Evolutionary conservation across 495 filamentous ascomycete species (phyloP), one percentile per base, ranked within the genome.

Genomic region (Lasiosphaeris hirsuta): DNA sequence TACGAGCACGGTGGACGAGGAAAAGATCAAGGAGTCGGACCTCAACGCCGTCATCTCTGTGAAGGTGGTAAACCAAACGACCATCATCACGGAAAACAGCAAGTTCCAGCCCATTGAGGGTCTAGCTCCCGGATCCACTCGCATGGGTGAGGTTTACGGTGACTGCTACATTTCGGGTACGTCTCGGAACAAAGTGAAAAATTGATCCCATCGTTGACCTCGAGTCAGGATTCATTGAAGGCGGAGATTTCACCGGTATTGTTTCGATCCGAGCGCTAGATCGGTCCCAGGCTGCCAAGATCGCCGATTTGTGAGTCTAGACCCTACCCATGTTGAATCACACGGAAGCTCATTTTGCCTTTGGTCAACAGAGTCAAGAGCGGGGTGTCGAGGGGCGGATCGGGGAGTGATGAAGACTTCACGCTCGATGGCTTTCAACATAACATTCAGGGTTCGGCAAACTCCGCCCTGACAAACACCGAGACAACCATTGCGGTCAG

Each of bases 151-250:
- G 14, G 51, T 53, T 11, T 53, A 53, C 38, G 51, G 51, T 11
- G 51, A 53, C 51, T n/a, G 37, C 38, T 53, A 41, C 19, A 53
- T 53, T 38, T 53, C 51, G 11, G 51, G 51, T n/a, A n/a, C n/a
- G n/a, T n/a, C n/a, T n/a, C n/a, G n/a, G n/a, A n/a, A n/a, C n/a
- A n/a, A n/a, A n/a, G n/a, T n/a, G n/a, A n/a, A n/a, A n/a, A n/a
- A n/a, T n/a, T n/a, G n/a, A n/a, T n/a, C n/a, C n/a, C n/a, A n/a
- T n/a, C n/a, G n/a, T n/a, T n/a, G n/a, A n/a, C n/a, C n/a, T n/a
- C n/a, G n/a, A n/a, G n/a, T n/a, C n/a, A n/a, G n/a, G n/a, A 7
- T 53, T 40, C 36, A 13, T 41, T 11, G 51, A 53, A 15, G 51
- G 51, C 51, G 51, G 51, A 36, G 51, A 53, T n/a, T 42, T 53